Conservation (phyloP, 2,329 filamentous ascomycete genomes). For the Phaeosphaeria sp. region DNA sequence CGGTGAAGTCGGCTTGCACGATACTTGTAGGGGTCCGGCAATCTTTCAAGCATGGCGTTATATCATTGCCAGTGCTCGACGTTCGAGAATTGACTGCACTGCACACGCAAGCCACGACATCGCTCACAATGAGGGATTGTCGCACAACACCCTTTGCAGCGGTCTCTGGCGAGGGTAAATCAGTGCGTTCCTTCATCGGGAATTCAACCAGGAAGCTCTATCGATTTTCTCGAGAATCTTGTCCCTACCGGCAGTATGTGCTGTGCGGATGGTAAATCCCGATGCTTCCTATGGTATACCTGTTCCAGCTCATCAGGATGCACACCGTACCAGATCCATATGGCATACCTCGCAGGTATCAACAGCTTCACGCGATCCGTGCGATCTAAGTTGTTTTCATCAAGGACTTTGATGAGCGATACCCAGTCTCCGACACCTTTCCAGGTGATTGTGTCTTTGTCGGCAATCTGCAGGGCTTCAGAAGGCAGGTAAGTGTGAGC, state of each 20-base stretch:
- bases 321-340: constrained; percentile 8
- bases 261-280: background rate
- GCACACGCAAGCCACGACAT: no score
- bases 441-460: background rate
- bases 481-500: background rate
- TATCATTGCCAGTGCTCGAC: no score
- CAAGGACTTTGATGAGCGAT: background rate
- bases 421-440: background rate
- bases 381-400: background rate
- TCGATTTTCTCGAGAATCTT: no score
- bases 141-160: no score
- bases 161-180: no score
- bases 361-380: background rate
- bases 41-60: no score
- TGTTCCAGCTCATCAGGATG: background rate
- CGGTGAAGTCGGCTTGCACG: no score
- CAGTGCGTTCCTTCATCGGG: no score
- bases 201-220: no score
- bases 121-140: no score
- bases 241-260: background rate
- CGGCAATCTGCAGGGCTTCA: background rate
- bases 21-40: no score
- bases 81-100: no score
- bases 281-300: background rate
- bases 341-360: constrained; percentile 1